phyloP scores from a whole-genome alignment of 441 rosid species.

The Adansonia grandidieri region DNA sequence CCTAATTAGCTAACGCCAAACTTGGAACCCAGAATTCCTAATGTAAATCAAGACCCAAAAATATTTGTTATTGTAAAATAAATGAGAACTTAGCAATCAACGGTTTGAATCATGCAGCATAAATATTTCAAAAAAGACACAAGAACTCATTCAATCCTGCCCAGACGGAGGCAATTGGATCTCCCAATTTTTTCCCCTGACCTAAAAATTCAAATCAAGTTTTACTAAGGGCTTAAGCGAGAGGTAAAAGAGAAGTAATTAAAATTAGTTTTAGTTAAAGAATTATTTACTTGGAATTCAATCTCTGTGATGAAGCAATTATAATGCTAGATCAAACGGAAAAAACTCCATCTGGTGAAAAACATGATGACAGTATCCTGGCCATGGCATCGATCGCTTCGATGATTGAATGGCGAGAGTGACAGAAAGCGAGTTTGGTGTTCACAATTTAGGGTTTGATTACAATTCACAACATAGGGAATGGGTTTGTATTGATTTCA shows the following conservation, averaged over 20 bases:
- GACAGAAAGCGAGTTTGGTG: no score
- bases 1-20: neutral
- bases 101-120: neutral
- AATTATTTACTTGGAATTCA: conserved; percentile 70
- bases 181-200: conserved; percentile 73
- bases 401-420: no score
- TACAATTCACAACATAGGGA: no score
- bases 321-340: conserved; percentile 73
- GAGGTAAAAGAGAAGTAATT: neutral
- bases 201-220: conserved; percentile 39
- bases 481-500: no score
- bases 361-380: conserved; percentile 71
- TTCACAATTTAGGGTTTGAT: no score
- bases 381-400: no score
- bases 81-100: neutral
- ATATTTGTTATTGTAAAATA: neutral
- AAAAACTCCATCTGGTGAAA: conserved; percentile 91
- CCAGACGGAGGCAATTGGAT: conserved; percentile 86
- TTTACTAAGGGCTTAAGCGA: neutral
- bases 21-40: neutral
- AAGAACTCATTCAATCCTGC: conserved; percentile 77
- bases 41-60: neutral
- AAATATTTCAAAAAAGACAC: neutral
- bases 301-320: conserved; percentile 72
- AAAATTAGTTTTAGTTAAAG: neutral